Percentiles rank a stretch among this genome's conserved stretches.
phyloP scores from a whole-genome alignment of 2,329 filamentous ascomycete species.

The Fusarium sp. region DNA sequence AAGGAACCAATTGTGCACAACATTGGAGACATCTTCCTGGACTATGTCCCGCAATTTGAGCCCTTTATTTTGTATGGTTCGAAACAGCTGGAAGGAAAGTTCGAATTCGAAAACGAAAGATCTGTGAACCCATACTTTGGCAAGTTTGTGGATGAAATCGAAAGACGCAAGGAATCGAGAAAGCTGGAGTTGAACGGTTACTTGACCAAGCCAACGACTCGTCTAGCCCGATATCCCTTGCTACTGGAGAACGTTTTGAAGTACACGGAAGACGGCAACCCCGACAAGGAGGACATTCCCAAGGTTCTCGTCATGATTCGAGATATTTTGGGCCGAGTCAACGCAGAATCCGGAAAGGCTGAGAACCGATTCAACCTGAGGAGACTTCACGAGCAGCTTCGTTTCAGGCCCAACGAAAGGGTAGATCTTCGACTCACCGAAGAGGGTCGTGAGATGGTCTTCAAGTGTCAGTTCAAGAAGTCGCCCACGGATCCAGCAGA shows the following conservation, averaged over 20 bases:
- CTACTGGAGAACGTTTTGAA: conserved; percentile 93
- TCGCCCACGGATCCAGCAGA: conserved; percentile 88
- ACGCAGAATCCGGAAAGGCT: conserved; percentile 94
- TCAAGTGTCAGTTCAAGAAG: conserved; percentile 96
- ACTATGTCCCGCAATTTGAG: conserved; percentile 92
- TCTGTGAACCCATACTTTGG: conserved; percentile 86
- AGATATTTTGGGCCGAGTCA: conserved; percentile 89
- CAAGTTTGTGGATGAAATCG: conserved; percentile 96
- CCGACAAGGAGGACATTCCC: conserved; percentile 92
- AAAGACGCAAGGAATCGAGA: conserved; percentile 93
- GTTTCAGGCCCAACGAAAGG: conserved; percentile 89
- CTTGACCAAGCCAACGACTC: conserved; percentile 95
- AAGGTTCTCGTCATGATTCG: conserved; percentile 90
- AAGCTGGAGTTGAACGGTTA: conserved; percentile 98
- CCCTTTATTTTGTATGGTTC: conserved; percentile 98
- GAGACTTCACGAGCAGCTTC: conserved; percentile 90
- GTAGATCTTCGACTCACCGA: conserved; percentile 96
- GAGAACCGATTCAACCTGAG: conserved; percentile 98
- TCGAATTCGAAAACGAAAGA: conserved; percentile 97
- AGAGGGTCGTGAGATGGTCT: conserved; percentile 91
- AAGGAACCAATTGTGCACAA: conserved; percentile 90
- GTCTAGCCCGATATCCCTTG: conserved; percentile 93
- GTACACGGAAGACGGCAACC: conserved; percentile 88
- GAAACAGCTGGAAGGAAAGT: conserved; percentile 96
- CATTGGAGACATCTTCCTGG: conserved; percentile 93